Base-by-base conservation (phyloP, 495 filamentous ascomycete species). In the Podospora pseudoanserina region DNA sequence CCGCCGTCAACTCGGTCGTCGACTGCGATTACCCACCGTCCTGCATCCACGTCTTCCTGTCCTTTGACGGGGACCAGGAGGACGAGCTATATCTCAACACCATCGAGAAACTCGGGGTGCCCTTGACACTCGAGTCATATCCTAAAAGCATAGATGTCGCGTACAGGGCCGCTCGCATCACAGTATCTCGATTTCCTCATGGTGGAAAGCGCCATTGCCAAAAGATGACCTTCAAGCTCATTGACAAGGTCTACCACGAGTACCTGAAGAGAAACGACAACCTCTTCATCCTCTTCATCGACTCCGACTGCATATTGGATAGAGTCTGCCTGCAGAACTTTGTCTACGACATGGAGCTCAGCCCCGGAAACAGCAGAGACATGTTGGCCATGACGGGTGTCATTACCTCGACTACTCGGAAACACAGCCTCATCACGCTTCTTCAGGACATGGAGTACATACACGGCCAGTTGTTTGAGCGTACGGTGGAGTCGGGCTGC, bases 341-440 rank as follows among this genome's bases (percentile, higher is more conserved):
- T 77, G 92, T 99, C 81, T 98, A 96, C 76, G 95, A 97, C 74
- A 99, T 99, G 95, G 94, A 99, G 77, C 83, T 99, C 28, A 97
- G 95, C 79, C 94, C 95, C 3, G 93, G 94, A 27, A 96, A 93
- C 80, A 89, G 91, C 74, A 87, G 90, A 70, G 93, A 93, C 77
- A 97, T 97, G 94, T 81, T 98, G 69, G 95, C 95, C 49, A 98
- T 98, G 95, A 98, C 95, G 3, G 95, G 95, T 11, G 91, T 99
- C 70, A 98, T 99, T 72, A 99, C 95, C 2, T 92, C 92, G 1
- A 99, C 95, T 0, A 97, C 95, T 0, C 86, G 89, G 70, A 96
- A 93, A 66, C 92, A 96, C 77, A 90, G 88, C 63, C 82, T 98
- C 57, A 90, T 99, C 71, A 99, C 95, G 0, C 81, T 99, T 6